These are phyloP conservation scores for Caulochytrium protostelioides DNA, from an alignment of 371 early-diverging fungal genomes.

Conservation along the genomic window DNA sequence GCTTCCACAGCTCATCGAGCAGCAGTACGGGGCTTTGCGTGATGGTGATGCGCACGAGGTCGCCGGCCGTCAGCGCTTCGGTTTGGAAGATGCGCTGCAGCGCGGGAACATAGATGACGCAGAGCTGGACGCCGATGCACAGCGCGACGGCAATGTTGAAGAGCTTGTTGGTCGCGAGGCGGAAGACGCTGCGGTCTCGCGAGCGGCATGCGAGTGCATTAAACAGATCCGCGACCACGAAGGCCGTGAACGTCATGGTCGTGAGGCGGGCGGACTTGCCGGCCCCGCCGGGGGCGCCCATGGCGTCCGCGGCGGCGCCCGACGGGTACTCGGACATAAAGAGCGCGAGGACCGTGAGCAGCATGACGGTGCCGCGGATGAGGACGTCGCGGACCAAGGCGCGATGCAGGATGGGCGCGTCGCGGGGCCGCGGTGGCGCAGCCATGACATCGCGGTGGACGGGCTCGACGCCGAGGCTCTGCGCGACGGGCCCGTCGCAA, in stretches of 20 bases:
- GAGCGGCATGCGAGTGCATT: slow-evolving; percentile 82
- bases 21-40: slow-evolving; percentile 50
- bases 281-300: too few relatives aligned
- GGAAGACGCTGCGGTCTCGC: slow-evolving; percentile 50
- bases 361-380: background rate
- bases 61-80: slow-evolving; percentile 43
- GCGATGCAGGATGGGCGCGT: slow-evolving; percentile 52
- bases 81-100: slow-evolving; percentile 85
- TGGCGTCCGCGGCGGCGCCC: too few relatives aligned
- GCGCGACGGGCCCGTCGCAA: slow-evolving; percentile 84
- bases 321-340: too few relatives aligned
- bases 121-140: slow-evolving; percentile 60
- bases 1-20: slow-evolving; percentile 58
- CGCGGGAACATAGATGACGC: slow-evolving; percentile 72
- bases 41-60: slow-evolving; percentile 38
- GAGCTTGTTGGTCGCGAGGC: slow-evolving; percentile 57
- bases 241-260: slow-evolving; percentile 88
- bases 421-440: slow-evolving; percentile 51
- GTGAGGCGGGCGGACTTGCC: background rate
- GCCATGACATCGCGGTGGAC: slow-evolving; percentile 62
- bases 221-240: slow-evolving; percentile 89
- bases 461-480: slow-evolving; percentile 67
- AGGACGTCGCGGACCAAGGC: slow-evolving; percentile 44
- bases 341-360: background rate
- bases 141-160: slow-evolving; percentile 62